Evolutionary conservation across 257 asterid genomes (phyloP), one percentile per base, ranked within the genome.

Genomic region (Solanum virginianum): DNA sequence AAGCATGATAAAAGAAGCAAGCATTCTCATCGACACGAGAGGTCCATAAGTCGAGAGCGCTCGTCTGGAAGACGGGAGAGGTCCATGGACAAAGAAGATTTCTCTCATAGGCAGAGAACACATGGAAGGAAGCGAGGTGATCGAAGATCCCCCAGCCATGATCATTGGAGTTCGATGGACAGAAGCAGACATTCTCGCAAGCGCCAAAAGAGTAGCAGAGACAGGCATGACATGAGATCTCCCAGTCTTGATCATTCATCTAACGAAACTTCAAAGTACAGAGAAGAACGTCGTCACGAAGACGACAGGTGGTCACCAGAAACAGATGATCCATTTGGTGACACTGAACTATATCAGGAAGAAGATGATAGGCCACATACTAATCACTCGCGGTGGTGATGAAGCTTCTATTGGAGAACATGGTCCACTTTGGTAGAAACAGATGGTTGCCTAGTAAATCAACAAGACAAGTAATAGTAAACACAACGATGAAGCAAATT

Each of bases 21-120:
- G 36, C 85, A 87, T 54, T 68, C 89, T 69, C 80, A 77, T 81
- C 62, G 86, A 84, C 84, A 7, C 4, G 90, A 87, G 81, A 89
- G 90, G 81, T 88, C 93, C n/a, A 54, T 89, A 26, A 92, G 94
- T 81, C 92, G 86, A 43, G 93, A 89, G 74, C 84, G n/a, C n/a
- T 71, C 70, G 6, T 69, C 89, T 51, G 87, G 87, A 59, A 82
- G 85, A 60, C 84, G 14, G 9, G 83, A 89, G 85, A 87, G 87
- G 85, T 89, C 93, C 11, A 80, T 53, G 77, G 80, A 86, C 88
- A 80, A 43, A 36, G 90, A 89, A 65, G 91, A 88, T 14, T 85
- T 54, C 20, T 82, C 72, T 84, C 87, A 79, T 47, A 88, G 85
- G 80, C 81, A 83, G 70, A 88, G 49, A 45, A 89, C 71, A 59